phyloP scores from a whole-genome alignment of 1,284 basidiomycete species.

The Cystobasidium pallidum region DNA sequence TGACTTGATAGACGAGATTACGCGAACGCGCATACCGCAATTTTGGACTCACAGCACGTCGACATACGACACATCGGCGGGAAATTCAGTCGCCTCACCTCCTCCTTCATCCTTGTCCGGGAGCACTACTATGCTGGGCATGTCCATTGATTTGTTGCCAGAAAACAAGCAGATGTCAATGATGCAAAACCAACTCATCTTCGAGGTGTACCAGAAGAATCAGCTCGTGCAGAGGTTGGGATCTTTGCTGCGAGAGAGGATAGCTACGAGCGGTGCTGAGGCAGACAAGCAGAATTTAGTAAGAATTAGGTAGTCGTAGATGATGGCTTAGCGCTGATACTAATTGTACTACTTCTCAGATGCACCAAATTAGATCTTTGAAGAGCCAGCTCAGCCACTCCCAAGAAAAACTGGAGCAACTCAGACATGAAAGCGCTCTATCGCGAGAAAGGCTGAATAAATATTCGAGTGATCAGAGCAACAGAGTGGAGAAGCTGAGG shows the following conservation, averaged over 20 bases:
- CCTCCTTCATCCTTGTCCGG: conserved; percentile 8
- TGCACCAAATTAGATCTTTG: conserved; percentile 34
- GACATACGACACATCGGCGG: neutral
- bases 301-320: neutral
- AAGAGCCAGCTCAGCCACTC: conserved; percentile 25
- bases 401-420: conserved; percentile 32
- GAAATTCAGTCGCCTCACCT: neutral
- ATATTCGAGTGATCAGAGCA: conserved; percentile 30
- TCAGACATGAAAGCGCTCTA: conserved; percentile 35
- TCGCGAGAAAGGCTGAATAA: conserved; percentile 35
- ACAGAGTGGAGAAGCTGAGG: conserved; percentile 33
- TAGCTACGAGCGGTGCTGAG: conserved; percentile 36
- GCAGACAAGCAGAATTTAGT: conserved; percentile 43
- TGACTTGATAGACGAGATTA: conserved; percentile 41
- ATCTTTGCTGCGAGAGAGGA: conserved; percentile 29
- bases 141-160: conserved; percentile 11
- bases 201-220: conserved; percentile 39
- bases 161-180: conserved; percentile 17
- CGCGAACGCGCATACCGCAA: conserved; percentile 23
- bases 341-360: neutral
- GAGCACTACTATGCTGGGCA: conserved; percentile 5
- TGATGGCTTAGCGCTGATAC: neutral
- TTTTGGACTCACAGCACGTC: neutral
- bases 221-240: conserved; percentile 40
- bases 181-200: conserved; percentile 35